Percentiles rank a stretch among this genome's conserved stretches.
Evolutionary conservation across 78 protist genomes (phyloP).

Genomic region (Ministeria vibrans): DNA sequence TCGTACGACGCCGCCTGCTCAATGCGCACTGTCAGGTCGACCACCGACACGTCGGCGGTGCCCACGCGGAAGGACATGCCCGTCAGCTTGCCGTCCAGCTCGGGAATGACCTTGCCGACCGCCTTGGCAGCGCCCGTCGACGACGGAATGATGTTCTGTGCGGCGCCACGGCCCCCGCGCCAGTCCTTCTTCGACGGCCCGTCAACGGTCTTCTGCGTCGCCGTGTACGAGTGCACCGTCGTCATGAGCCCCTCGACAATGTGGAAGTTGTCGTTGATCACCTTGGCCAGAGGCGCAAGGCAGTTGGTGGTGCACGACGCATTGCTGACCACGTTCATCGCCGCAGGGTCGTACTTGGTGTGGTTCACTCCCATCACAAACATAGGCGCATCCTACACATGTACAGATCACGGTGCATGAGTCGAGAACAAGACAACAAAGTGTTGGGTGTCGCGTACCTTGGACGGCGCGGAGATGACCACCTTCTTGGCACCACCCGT

Average conservation of each 20-base stretch:
- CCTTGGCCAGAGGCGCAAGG: slow-evolving; percentile 96
- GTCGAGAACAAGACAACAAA: no score
- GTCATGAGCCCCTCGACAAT: slow-evolving; percentile 98
- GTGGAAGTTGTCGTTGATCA: slow-evolving; percentile 90
- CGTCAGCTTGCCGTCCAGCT: slow-evolving; percentile 93
- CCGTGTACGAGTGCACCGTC: slow-evolving; percentile 98
- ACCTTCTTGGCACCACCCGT: slow-evolving; percentile 94
- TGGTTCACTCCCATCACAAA: slow-evolving; percentile 98
- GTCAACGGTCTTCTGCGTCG: slow-evolving; percentile 97
- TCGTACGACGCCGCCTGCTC: slow-evolving; percentile 83
- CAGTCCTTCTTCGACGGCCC: slow-evolving; percentile 92
- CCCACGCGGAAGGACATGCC: slow-evolving; percentile 99
- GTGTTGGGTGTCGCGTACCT: no score
- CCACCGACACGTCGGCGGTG: slow-evolving; percentile 96
- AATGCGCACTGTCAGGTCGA: slow-evolving; percentile 89
- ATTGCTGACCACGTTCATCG: slow-evolving; percentile 2
- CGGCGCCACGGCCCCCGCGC: slow-evolving; percentile 96
- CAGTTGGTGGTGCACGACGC: slow-evolving; percentile 99
- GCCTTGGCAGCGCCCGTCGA: slow-evolving; percentile 99
- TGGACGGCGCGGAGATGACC: slow-evolving; percentile 98
- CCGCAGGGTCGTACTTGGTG: slow-evolving; percentile 44
- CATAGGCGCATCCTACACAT: slow-evolving; percentile 96
- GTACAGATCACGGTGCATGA: no score
- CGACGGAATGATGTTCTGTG: slow-evolving; percentile 96
- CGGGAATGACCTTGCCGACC: slow-evolving; percentile 89